These are phyloP conservation scores for Kentomonas sorsogonicus DNA, from an alignment of 208 protist species.

Conservation along the genomic window DNA sequence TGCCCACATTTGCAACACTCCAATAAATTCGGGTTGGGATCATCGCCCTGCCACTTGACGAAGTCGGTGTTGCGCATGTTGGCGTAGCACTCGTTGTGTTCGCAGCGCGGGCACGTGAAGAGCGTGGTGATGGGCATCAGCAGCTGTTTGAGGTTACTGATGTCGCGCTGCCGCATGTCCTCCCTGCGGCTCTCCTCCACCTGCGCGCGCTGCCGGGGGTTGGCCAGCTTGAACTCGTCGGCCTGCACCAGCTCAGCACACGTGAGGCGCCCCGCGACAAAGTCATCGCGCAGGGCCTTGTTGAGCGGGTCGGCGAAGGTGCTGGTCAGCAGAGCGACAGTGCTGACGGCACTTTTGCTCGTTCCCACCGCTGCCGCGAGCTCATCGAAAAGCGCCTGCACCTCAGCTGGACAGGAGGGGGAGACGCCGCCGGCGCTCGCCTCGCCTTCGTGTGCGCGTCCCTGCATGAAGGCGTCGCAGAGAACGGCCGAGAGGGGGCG, in stretches of 20 bases:
- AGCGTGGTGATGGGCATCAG: constrained; percentile 33
- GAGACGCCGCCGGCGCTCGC: no score
- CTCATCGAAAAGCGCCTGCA: no score
- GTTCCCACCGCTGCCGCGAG: no score
- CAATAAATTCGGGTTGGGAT: constrained; percentile 49
- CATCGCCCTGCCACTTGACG: constrained; percentile 68
- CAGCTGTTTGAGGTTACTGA: no score
- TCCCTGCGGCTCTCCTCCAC: constrained; percentile 25
- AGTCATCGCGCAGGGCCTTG: constrained; percentile 20
- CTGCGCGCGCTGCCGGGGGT: constrained; percentile 20
- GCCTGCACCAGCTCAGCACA: constrained; percentile 24
- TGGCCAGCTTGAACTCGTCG: constrained; percentile 41
- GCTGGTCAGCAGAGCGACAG: no score
- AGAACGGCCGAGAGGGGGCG: no score
- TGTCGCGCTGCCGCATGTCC: no score
- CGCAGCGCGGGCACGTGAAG: constrained; percentile 49
- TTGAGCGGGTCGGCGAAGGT: constrained; percentile 54
- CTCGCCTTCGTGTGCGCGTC: no score
- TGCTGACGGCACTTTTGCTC: constrained; percentile 24
- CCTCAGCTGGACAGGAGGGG: no score
- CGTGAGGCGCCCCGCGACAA: constrained; percentile 23
- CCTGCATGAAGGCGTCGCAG: no score
- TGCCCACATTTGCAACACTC: constrained; percentile 37
- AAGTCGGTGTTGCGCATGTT: constrained; percentile 51
- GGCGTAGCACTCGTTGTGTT: constrained; percentile 36